Evolutionary conservation across 2,329 filamentous ascomycete genomes (phyloP).

Genomic region (Colletotrichum tabaci): DNA sequence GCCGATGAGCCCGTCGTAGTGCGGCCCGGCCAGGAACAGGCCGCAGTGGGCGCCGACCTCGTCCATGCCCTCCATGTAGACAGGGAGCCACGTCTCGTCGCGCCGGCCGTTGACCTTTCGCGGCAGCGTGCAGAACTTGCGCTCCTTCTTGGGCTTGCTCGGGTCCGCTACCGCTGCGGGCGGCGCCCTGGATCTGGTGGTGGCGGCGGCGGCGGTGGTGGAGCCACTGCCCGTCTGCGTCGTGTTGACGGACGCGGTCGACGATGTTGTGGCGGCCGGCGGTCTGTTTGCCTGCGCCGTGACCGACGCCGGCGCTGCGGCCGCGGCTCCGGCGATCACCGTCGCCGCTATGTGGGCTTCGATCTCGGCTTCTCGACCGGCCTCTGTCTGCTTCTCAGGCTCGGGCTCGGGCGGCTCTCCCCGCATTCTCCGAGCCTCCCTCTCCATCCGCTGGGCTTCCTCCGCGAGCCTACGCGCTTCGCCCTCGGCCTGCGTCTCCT

Average conservation of each 20-base stretch:
- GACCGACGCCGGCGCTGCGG: conserved; percentile 8
- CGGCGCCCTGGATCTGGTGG: conserved; percentile 1
- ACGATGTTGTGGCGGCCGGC: conserved; percentile 9
- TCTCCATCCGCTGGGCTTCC: conserved; percentile 38
- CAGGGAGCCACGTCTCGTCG: conserved; percentile 82
- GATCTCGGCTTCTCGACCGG: conserved; percentile 4
- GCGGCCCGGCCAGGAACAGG: conserved; percentile 80
- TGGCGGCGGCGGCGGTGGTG: background rate
- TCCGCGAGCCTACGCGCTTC: conserved; percentile 33
- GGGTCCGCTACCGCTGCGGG: conserved; percentile 41
- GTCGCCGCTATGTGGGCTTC: conserved; percentile 21
- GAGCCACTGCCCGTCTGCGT: conserved; percentile 44
- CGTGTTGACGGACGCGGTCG: conserved; percentile 33
- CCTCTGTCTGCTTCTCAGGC: conserved; percentile 13
- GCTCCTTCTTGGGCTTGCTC: conserved; percentile 66
- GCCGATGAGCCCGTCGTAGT: conserved; percentile 83
- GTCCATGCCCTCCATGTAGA: conserved; percentile 87
- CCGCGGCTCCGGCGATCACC: conserved; percentile 28
- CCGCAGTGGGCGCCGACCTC: conserved; percentile 89
- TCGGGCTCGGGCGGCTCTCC: conserved; percentile 39
- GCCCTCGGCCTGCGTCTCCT: conserved; percentile 42
- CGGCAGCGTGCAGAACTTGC: conserved; percentile 86
- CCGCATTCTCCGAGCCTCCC: conserved; percentile 43
- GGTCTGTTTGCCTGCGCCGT: conserved; percentile 23
- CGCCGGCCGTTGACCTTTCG: conserved; percentile 65